phyloP scores from a whole-genome alignment of 257 asterid species.

The Lantana camara region DNA sequence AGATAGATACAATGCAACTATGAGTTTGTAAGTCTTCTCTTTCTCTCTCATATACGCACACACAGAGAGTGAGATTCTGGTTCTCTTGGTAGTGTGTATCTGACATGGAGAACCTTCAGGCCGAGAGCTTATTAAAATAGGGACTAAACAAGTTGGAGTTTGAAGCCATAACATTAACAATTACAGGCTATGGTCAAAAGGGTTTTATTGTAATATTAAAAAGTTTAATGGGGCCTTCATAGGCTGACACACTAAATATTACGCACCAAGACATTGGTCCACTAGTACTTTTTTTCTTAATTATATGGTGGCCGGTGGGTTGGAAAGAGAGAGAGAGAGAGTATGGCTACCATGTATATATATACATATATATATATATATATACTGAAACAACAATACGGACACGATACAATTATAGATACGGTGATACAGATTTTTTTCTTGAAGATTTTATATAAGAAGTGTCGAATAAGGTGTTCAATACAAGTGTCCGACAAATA shows the following conservation, averaged over 20 bases:
- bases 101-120: conserved; percentile 51
- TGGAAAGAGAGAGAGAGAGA: too few species aligned
- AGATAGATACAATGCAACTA: conserved; percentile 33
- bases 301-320: not conserved
- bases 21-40: conserved; percentile 1
- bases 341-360: too few species aligned
- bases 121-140: conserved; percentile 50
- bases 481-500: too few species aligned
- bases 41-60: conserved; percentile 20
- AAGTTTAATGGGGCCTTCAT: conserved; percentile 26
- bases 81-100: conserved; percentile 44
- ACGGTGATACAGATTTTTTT: too few species aligned
- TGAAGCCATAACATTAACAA: conserved; percentile 22
- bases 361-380: too few species aligned
- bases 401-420: too few species aligned
- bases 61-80: conserved; percentile 40
- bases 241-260: conserved; percentile 27
- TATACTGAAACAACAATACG: too few species aligned
- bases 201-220: conserved; percentile 14
- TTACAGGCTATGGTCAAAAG: conserved; percentile 34
- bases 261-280: conserved; percentile 10
- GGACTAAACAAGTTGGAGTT: conserved; percentile 23
- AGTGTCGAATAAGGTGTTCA: too few species aligned
- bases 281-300: not conserved
- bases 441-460: too few species aligned